These are phyloP conservation scores for Neoascochyta sp. DNA, from an alignment of 2,329 filamentous ascomycete species.

Conservation along the genomic window DNA sequence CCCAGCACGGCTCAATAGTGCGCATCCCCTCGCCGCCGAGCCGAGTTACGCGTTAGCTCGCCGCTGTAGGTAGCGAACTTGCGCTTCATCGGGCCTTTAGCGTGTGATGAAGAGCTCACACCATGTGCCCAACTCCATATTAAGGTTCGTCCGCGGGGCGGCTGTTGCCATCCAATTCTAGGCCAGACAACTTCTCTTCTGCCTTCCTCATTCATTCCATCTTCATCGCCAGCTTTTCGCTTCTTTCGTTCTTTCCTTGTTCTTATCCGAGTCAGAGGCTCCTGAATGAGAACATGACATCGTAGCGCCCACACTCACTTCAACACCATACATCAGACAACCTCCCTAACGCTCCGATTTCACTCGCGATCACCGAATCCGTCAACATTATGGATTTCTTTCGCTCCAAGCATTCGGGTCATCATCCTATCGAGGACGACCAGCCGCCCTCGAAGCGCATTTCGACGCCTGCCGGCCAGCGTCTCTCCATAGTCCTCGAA, in stretches of 20 bases:
- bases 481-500: slow-evolving; percentile 42
- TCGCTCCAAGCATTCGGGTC: slow-evolving; percentile 17
- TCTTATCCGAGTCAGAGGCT: slow-evolving; percentile 6
- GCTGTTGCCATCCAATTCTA: too few relatives aligned
- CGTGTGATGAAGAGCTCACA: slow-evolving; percentile 16
- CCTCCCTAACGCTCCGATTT: neutral
- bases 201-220: too few relatives aligned
- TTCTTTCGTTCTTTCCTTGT: neutral
- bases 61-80: slow-evolving; percentile 5
- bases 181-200: too few relatives aligned
- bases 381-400: slow-evolving; percentile 24
- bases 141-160: too few relatives aligned
- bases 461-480: slow-evolving; percentile 42
- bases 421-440: slow-evolving; percentile 22
- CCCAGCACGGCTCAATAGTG: slow-evolving; percentile 8
- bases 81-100: slow-evolving; percentile 12
- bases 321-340: neutral
- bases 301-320: slow-evolving; percentile 3
- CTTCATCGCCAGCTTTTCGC: too few relatives aligned
- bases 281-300: slow-evolving; percentile 6
- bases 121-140: slow-evolving; percentile 13
- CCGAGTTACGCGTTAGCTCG: too few relatives aligned
- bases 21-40: too few relatives aligned
- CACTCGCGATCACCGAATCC: too few relatives aligned
- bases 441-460: slow-evolving; percentile 41